A percentile compares a stretch with the other conserved stretches of the same genome.
Evolutionary conservation across 78 protist genomes (phyloP).

Genomic region (Dictyostelium firmibasis): DNA sequence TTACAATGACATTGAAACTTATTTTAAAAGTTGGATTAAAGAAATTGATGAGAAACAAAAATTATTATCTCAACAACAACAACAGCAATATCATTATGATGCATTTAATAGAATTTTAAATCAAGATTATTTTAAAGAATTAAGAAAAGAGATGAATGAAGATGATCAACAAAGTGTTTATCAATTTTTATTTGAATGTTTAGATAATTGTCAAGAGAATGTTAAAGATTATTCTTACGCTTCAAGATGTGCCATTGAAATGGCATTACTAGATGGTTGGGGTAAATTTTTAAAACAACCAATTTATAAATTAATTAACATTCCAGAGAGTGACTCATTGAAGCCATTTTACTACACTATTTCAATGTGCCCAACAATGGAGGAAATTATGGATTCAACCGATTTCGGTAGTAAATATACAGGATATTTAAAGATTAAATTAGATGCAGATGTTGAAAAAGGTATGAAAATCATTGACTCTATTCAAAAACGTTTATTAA

Average conservation of each 20-base stretch:
- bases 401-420: constrained; percentile 62
- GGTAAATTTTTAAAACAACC: constrained; percentile 3
- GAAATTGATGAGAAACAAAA: not conserved
- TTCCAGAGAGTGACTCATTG: not conserved
- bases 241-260: constrained; percentile 43
- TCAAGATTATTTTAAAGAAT: not conserved
- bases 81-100: not conserved
- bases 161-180: not conserved
- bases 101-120: constrained; percentile 26
- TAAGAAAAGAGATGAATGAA: not conserved
- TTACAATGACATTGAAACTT: constrained; percentile 22
- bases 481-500: not conserved
- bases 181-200: constrained; percentile 27
- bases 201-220: constrained; percentile 46
- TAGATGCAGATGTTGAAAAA: constrained; percentile 25
- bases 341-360: constrained; percentile 69
- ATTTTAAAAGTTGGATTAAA: not conserved
- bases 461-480: constrained; percentile 14
- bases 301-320: not conserved
- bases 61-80: not conserved
- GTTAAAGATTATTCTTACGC: constrained; percentile 23
- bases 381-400: constrained; percentile 27
- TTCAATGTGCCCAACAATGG: constrained; percentile 73
- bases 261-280: constrained; percentile 72
- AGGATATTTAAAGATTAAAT: constrained; percentile 38